These are phyloP conservation scores for Dactylellina drechsleri DNA, from an alignment of 2,329 filamentous ascomycete genomes.

Conservation along the genomic window DNA sequence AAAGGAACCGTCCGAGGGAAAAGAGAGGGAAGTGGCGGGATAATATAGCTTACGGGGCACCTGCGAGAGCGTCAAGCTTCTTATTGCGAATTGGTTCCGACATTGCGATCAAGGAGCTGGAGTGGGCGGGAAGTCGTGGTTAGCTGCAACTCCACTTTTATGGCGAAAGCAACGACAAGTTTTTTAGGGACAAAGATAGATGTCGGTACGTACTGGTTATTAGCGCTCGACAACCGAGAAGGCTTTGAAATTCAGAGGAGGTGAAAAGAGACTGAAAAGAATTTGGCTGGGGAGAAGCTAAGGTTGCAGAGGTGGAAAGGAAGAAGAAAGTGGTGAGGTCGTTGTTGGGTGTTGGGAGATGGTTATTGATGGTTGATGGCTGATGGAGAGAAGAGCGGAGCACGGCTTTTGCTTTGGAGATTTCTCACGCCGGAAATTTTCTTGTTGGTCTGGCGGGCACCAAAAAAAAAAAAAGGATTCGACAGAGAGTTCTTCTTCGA, in stretches of 20 bases:
- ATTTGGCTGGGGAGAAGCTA: constrained; percentile 33
- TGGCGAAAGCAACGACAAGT: background rate
- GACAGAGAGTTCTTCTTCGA: background rate
- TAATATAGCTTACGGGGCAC: constrained; percentile 70
- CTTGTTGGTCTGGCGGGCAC: constrained; percentile 56
- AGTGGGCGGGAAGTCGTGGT: constrained; percentile 13
- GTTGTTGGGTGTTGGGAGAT: background rate
- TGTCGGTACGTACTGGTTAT: background rate
- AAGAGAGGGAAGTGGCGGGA: constrained; percentile 59
- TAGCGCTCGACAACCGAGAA: background rate
- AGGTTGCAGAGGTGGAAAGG: constrained; percentile 16
- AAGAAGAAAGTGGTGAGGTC: constrained; percentile 17
- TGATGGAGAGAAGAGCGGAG: constrained; percentile 21
- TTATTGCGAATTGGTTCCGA: constrained; percentile 76
- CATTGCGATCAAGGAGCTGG: constrained; percentile 63
- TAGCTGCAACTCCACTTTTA: constrained; percentile 49
- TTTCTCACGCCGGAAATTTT: constrained; percentile 60
- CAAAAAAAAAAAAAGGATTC: constrained; percentile 25
- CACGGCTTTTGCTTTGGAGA: constrained; percentile 25
- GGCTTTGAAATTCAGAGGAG: background rate
- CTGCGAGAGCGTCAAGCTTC: constrained; percentile 69
- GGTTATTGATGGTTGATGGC: constrained; percentile 10
- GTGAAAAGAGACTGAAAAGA: background rate
- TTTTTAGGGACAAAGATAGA: background rate
- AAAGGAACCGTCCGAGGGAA: constrained; percentile 57